A percentile compares a stretch with the other conserved stretches of the same genome.
Conservation (phyloP, 352 stramenopile species). For the Phytophthora vignae region DNA sequence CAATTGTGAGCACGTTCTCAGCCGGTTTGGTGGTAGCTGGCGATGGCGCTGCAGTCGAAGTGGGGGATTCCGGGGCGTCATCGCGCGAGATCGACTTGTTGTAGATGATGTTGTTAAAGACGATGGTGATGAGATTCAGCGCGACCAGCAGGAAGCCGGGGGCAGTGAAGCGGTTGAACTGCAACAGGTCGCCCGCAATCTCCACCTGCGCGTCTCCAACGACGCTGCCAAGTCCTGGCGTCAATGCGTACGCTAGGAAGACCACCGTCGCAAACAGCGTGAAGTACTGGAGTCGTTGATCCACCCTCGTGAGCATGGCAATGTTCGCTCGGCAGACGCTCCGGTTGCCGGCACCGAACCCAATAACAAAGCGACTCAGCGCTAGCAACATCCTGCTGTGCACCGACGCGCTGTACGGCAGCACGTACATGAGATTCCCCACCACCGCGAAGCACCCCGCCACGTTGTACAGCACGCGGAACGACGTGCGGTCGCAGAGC, state of each 20-base stretch:
- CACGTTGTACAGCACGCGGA: constrained; percentile 63
- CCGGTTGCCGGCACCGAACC: constrained; percentile 75
- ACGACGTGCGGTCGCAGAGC: constrained; percentile 68
- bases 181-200: constrained; percentile 45
- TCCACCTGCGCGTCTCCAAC: constrained; percentile 52
- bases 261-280: constrained; percentile 75
- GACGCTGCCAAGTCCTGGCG: constrained; percentile 62
- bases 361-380: constrained; percentile 70
- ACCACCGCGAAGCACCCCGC: constrained; percentile 47
- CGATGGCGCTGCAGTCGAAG: background rate
- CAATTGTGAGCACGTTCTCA: constrained; percentile 18
- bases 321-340: constrained; percentile 80
- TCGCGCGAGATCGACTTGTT: constrained; percentile 53
- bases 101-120: constrained; percentile 55
- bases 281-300: constrained; percentile 70
- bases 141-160: constrained; percentile 61
- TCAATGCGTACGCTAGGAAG: constrained; percentile 78
- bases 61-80: constrained; percentile 44
- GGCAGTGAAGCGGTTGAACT: constrained; percentile 68
- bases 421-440: constrained; percentile 68
- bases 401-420: constrained; percentile 51
- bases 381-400: constrained; percentile 51
- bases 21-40: background rate
- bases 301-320: constrained; percentile 62
- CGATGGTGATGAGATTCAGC: constrained; percentile 59